Evolutionary conservation across 495 filamentous ascomycete genomes (phyloP).

Genomic region (Pyrenula aspistea): DNA sequence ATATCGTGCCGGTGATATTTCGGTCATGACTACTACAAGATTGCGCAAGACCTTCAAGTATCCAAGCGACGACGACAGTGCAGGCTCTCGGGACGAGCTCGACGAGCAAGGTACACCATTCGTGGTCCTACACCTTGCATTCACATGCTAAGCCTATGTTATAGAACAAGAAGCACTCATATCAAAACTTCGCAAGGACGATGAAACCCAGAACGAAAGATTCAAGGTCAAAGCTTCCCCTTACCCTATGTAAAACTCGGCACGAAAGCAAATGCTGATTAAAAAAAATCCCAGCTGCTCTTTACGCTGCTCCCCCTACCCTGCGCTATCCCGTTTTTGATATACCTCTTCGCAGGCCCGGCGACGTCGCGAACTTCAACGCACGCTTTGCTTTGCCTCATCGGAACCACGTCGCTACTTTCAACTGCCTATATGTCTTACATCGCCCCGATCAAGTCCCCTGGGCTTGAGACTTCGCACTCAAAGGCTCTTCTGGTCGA

Average conservation of each 20-base stretch:
- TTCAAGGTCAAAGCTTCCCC: not conserved
- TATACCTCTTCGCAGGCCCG: not conserved
- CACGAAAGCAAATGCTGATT: not conserved
- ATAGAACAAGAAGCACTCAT: not conserved
- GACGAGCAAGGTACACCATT: conserved; percentile 48
- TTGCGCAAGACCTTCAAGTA: conserved; percentile 53
- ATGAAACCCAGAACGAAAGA: not conserved
- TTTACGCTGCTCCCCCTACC: not conserved
- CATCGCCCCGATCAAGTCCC: not conserved
- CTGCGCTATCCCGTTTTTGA: not conserved
- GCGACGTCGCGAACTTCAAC: not conserved
- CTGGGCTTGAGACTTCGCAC: not conserved
- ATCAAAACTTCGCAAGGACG: not conserved
- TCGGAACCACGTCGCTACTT: not conserved
- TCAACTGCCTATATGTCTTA: not conserved
- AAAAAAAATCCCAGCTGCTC: not conserved
- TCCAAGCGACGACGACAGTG: conserved; percentile 38
- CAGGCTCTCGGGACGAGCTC: conserved; percentile 33
- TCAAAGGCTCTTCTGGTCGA: not conserved
- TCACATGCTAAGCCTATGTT: not conserved
- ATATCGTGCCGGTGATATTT: not conserved
- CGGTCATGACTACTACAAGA: conserved; percentile 35
- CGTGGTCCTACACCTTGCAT: not conserved
- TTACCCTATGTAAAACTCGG: not conserved
- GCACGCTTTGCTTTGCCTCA: not conserved